Percentiles rank a stretch among this genome's conserved stretches.
phyloP scores from a whole-genome alignment of 768 basidiomycete species.

The Termitomyces sp. region DNA sequence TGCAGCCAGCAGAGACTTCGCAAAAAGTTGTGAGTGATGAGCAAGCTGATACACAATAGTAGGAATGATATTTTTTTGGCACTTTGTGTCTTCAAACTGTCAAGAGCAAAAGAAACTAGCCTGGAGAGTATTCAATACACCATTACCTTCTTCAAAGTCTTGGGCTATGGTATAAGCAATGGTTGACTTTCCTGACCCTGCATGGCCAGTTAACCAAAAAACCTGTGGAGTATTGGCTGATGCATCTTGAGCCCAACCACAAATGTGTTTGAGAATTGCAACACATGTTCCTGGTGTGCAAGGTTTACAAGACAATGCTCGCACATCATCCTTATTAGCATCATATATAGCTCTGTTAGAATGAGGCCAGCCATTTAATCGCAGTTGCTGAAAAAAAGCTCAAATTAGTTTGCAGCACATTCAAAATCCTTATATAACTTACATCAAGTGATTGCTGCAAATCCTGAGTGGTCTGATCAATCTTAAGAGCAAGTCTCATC shows the following conservation, averaged over 20 bases:
- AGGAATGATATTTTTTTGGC: slow-evolving; percentile 19
- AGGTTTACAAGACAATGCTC: not conserved
- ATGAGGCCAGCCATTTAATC: not conserved
- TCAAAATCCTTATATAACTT: slow-evolving; percentile 12
- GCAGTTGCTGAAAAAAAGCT: not conserved
- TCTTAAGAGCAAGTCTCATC: not conserved
- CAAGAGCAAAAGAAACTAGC: slow-evolving; percentile 30
- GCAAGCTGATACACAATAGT: slow-evolving; percentile 15
- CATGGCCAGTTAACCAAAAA: slow-evolving; percentile 9
- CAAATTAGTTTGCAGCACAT: slow-evolving; percentile 20
- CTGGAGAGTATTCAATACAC: slow-evolving; percentile 19
- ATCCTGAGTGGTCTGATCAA: not conserved
- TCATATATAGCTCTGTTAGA: not conserved
- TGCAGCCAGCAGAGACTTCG: not conserved
- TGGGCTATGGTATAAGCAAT: not conserved
- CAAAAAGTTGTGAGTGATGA: not conserved
- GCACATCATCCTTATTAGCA: not conserved
- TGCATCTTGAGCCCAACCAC: slow-evolving; percentile 4
- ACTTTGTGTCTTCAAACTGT: slow-evolving; percentile 2
- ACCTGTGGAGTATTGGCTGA: slow-evolving; percentile 15
- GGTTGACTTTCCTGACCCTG: not conserved
- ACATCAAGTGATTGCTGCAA: slow-evolving; percentile 15
- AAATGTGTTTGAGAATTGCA: slow-evolving; percentile 18
- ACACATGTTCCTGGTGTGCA: slow-evolving; percentile 27
- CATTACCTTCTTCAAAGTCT: not conserved